Percentiles rank a stretch among this genome's conserved stretches.
phyloP scores from a whole-genome alignment of 805 yeast genomes.

The Nakazawaea molendinolei region DNA sequence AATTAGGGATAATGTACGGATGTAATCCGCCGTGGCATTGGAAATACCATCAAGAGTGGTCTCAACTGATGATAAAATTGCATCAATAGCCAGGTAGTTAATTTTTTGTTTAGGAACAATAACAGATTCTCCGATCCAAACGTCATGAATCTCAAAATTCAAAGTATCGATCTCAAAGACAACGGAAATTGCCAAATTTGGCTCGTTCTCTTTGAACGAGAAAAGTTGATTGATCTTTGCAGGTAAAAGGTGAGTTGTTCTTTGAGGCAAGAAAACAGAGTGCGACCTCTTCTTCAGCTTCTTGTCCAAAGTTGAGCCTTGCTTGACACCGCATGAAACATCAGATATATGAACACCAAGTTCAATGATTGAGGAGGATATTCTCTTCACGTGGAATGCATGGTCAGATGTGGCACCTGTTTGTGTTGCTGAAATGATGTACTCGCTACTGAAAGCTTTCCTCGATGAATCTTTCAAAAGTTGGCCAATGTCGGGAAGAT shows the following conservation, averaged over 20 bases:
- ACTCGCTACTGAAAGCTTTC: conserved; percentile 50
- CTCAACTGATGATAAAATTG: conserved; percentile 28
- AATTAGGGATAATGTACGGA: conserved; percentile 56
- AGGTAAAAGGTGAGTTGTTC: conserved; percentile 63
- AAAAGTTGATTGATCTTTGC: conserved; percentile 49
- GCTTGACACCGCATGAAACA: conserved; percentile 62
- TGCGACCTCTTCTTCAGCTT: conserved; percentile 88
- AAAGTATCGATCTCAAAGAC: conserved; percentile 72
- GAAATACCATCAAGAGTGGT: conserved; percentile 23
- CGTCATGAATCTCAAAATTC: conserved; percentile 64
- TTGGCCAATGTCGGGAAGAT: conserved; percentile 33
- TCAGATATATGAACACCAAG: conserved; percentile 86
- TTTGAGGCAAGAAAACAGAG: conserved; percentile 82
- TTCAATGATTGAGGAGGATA: conserved; percentile 56
- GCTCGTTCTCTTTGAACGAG: conserved; percentile 55
- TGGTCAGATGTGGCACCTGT: conserved; percentile 59
- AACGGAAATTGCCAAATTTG: conserved; percentile 66
- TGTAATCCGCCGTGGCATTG: conserved; percentile 57
- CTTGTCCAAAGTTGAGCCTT: conserved; percentile 74
- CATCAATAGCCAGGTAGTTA: conserved; percentile 48
- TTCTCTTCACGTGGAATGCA: conserved; percentile 72
- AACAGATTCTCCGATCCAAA: conserved; percentile 69
- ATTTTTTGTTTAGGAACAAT: conserved; percentile 58
- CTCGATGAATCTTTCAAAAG: conserved; percentile 33
- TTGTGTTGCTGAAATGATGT: conserved; percentile 57